Conservation (phyloP, 768 basidiomycete species). For the Leccinellum rugosiceps region DNA sequence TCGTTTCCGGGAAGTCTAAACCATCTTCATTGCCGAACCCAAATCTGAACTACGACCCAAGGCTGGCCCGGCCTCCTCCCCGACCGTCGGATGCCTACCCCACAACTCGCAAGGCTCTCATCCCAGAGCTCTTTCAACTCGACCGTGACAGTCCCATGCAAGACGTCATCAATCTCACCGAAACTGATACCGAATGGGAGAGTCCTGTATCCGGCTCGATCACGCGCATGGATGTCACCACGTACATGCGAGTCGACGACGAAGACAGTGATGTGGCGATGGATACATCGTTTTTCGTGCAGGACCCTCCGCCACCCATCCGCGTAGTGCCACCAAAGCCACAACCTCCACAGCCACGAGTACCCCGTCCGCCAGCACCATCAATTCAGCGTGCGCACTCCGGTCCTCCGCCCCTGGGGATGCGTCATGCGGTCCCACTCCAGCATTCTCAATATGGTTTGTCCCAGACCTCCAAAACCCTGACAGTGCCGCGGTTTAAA, state of each 20-base stretch:
- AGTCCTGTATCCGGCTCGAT: background rate
- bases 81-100: background rate
- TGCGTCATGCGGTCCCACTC: conserved; percentile 23
- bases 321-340: background rate
- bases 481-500: conserved; percentile 24
- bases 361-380: background rate
- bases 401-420: conserved; percentile 27
- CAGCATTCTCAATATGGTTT: conserved; percentile 19
- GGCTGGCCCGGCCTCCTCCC: conserved; percentile 1
- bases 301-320: background rate
- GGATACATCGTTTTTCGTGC: conserved; percentile 18
- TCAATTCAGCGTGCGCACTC: conserved; percentile 13
- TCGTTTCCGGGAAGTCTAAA: conserved; percentile 13
- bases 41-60: conserved; percentile 10
- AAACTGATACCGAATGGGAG: conserved; percentile 20
- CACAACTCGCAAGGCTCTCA: background rate
- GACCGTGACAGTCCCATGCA: conserved; percentile 15
- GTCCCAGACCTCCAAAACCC: conserved; percentile 19
- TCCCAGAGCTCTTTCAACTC: background rate
- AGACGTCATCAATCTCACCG: conserved; percentile 19
- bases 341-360: background rate
- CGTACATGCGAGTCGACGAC: conserved; percentile 17
- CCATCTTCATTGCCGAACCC: conserved; percentile 9
- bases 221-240: conserved; percentile 3
- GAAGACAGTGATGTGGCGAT: conserved; percentile 13